Evolutionary conservation across 345 rosid species (phyloP), one percentile per base, ranked within the genome.

Genomic region (Citrus sp.): DNA sequence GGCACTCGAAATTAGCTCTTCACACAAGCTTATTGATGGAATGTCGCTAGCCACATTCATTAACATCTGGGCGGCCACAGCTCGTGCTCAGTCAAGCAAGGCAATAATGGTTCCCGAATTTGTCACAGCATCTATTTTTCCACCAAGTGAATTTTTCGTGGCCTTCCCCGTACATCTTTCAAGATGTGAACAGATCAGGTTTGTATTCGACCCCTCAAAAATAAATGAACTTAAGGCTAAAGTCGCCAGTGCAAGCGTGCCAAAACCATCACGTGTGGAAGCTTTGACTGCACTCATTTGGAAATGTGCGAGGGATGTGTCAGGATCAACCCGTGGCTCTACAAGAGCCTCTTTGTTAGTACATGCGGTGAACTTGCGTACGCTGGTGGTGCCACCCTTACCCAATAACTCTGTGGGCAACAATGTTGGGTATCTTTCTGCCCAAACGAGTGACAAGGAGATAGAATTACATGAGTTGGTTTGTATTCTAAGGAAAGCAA

Each of bases 261-360:
- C 30, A 1, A 24, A 7, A 1, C 87, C 89, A 10, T 75, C 89
- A 5, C 80, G 84, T 5, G 84, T 86, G 5, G 87, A 85, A 67
- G 87, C 72, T 1, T 80, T 84, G 40, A 10, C 82, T 0, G 77
- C 85, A 7, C 75, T 87, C 5, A 46, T 88, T 1, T 82, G 80
- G 78, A 80, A 65, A 78, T 80, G 83, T 66, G 76, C 74, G 0
- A 70, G 67, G 22, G 71, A 38, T 0, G 70, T 80, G 27, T 75
- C 77, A 30, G 76, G 51, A 21, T 65, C 75, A 16, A 70, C 38
- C 12, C 18, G 5, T 8, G 70, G 40, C 2, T 5, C 6, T 25
- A 19, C n/a, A 46, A 80, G 71, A 58, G 34, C 77, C 56, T 71
- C 74, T 3, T 1, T 78, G 7, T 25, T 78, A 30, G 24, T 3